These are phyloP conservation scores for Heracleum sosnowskyi DNA, from an alignment of 129 eudicot genomes.

Conservation along the genomic window DNA sequence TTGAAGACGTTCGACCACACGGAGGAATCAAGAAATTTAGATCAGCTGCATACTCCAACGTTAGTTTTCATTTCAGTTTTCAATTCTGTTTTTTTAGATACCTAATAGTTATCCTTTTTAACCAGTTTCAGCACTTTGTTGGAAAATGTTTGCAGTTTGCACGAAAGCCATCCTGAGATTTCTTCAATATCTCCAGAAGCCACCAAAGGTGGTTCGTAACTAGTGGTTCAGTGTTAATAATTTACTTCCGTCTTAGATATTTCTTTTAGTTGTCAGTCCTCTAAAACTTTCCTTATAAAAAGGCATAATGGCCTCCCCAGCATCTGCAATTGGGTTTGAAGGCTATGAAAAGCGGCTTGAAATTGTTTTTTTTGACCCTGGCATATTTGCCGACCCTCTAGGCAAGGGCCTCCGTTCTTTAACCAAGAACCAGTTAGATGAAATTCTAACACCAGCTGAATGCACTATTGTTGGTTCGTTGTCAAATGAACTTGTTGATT, in stretches of 20 bases:
- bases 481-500: slow-evolving; percentile 56
- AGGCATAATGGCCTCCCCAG: slow-evolving; percentile 43
- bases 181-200: slow-evolving; percentile 14
- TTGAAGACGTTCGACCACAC: slow-evolving; percentile 75
- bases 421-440: slow-evolving; percentile 58
- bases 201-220: slow-evolving; percentile 22
- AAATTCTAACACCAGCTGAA: slow-evolving; percentile 70
- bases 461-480: slow-evolving; percentile 79
- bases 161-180: slow-evolving; percentile 85
- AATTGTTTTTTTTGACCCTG: slow-evolving; percentile 48
- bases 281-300: slow-evolving; percentile 17
- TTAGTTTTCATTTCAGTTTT: slow-evolving; percentile 15
- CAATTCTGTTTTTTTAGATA: background rate
- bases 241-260: slow-evolving; percentile 17
- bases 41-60: slow-evolving; percentile 86
- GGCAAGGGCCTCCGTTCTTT: slow-evolving; percentile 59
- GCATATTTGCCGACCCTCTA: slow-evolving; percentile 35
- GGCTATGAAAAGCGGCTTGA: slow-evolving; percentile 90
- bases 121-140: background rate
- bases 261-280: slow-evolving; percentile 5
- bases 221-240: slow-evolving; percentile 5
- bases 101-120: background rate
- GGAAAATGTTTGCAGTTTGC: slow-evolving; percentile 50
- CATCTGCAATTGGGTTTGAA: slow-evolving; percentile 82
- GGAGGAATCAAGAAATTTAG: slow-evolving; percentile 72